These are phyloP conservation scores for Vicia sativa DNA, from an alignment of 306 rosid species.

Conservation along the genomic window DNA sequence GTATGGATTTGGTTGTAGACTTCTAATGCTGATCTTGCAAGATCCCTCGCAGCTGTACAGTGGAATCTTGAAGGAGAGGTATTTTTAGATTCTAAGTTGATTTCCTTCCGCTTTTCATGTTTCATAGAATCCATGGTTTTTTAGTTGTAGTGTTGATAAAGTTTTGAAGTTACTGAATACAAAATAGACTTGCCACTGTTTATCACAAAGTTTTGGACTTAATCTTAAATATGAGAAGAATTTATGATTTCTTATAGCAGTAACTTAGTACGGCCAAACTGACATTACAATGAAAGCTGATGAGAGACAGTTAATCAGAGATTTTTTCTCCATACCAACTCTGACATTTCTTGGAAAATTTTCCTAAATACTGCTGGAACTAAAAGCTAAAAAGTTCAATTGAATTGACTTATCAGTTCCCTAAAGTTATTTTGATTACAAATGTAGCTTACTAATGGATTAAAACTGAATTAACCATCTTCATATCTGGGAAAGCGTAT, in stretches of 20 bases:
- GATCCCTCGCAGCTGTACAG: slow-evolving; percentile 81
- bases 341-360: slow-evolving; percentile 8
- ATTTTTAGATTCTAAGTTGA: slow-evolving; percentile 49
- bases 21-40: slow-evolving; percentile 89
- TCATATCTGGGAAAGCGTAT: slow-evolving; percentile 18
- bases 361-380: slow-evolving; percentile 27
- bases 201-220: slow-evolving; percentile 27
- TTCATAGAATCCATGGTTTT: slow-evolving; percentile 24
- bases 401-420: slow-evolving; percentile 27
- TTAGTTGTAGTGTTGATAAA: slow-evolving; percentile 18
- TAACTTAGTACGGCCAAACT: background rate
- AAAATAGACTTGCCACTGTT: slow-evolving; percentile 17
- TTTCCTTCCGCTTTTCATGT: slow-evolving; percentile 26
- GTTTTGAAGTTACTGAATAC: background rate
- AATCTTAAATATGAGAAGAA: slow-evolving; percentile 24
- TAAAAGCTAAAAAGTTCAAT: slow-evolving; percentile 15
- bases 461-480: slow-evolving; percentile 27
- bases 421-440: slow-evolving; percentile 26
- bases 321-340: background rate
- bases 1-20: slow-evolving; percentile 70
- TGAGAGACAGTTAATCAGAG: slow-evolving; percentile 3
- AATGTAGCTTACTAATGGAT: slow-evolving; percentile 31
- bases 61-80: slow-evolving; percentile 93
- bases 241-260: slow-evolving; percentile 13
- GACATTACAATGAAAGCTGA: slow-evolving; percentile 12